Base-by-base conservation (phyloP, 2,329 filamentous ascomycete genomes). In the Trichoderma sp. region DNA sequence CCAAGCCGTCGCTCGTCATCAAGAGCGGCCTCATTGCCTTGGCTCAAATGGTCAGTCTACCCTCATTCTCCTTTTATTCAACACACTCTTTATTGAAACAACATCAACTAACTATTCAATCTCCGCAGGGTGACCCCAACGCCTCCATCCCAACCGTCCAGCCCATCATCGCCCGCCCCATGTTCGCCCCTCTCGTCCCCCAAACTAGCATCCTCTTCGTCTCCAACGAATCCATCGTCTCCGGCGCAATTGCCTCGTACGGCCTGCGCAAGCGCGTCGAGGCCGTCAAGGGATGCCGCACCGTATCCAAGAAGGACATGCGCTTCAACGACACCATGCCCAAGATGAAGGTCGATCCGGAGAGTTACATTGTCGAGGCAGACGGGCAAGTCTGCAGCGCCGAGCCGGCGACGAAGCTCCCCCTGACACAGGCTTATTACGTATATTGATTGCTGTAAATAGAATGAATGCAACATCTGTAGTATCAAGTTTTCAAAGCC, bases 1-100 rank as follows among this genome's bases (percentile, higher is more conserved):
- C 93, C 27, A 98, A 98, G 87, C 96, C 96, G 0, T 88, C 85
- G 16, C 86, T 93, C 76, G 91, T 98, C 6, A 84, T 98, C 53
- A 98, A 98, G 89, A 94, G 94, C 76, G 96, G 96, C 1, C 89
- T 98, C 87, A 94, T 98, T 77, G 91, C 92, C 9, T 94, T 91
- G 81, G 90, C 93, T 14, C 91, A 95, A 85, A 98, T 98, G 94
- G 94, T 95, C 85, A 81, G 85, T 84, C 9, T 33, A 11, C 50
- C 29, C 21, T 1, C 11, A 9, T 3, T 6, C 21, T 11, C 27
- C n/a, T 29, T 11, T 24, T 24, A 45, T 11, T 24, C 14, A 45
- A n/a, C 16, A 29, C 12, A 29, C 21, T 31, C 29, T 12, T 18
- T 27, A 2, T 71, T 50, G 59, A 12, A 12, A 2, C 16, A 12